These are phyloP conservation scores for Flaveria sonorensis DNA, from an alignment of 129 eudicot genomes.

Conservation along the genomic window DNA sequence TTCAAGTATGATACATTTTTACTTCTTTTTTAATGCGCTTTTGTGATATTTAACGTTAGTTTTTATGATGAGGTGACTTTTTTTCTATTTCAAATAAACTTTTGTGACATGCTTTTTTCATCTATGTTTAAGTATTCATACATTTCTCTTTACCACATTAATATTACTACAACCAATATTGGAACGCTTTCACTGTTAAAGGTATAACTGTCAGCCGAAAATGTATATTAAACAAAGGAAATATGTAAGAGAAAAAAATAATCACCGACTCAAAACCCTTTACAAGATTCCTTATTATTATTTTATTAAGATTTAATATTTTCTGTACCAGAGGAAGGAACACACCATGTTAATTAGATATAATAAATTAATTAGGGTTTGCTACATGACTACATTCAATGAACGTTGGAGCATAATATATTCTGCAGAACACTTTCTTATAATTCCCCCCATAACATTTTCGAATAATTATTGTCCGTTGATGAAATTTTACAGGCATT, in stretches of 20 bases:
- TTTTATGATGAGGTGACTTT: no score
- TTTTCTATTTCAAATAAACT: no score
- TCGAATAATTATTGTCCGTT: not conserved
- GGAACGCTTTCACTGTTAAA: not conserved
- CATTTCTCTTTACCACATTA: no score
- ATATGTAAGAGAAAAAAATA: not conserved
- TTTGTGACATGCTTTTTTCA: no score
- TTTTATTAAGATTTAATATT: not conserved
- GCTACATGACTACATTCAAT: not conserved
- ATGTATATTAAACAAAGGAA: not conserved
- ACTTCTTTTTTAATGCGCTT: no score
- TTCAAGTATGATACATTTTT: no score
- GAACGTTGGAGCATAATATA: not conserved
- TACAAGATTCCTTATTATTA: constrained; percentile 8
- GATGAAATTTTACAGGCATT: no score
- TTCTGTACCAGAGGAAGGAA: not conserved
- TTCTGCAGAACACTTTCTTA: not conserved
- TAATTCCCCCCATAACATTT: not conserved
- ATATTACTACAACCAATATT: no score
- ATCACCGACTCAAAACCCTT: constrained; percentile 3
- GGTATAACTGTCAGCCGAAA: not conserved
- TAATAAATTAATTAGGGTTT: not conserved
- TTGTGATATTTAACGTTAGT: no score
- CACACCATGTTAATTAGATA: constrained; percentile 12
- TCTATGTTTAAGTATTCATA: no score